Percentiles rank a stretch among this genome's conserved stretches.
phyloP scores from a whole-genome alignment of 2,329 filamentous ascomycete genomes.

The Cercospora zeae-maydis region DNA sequence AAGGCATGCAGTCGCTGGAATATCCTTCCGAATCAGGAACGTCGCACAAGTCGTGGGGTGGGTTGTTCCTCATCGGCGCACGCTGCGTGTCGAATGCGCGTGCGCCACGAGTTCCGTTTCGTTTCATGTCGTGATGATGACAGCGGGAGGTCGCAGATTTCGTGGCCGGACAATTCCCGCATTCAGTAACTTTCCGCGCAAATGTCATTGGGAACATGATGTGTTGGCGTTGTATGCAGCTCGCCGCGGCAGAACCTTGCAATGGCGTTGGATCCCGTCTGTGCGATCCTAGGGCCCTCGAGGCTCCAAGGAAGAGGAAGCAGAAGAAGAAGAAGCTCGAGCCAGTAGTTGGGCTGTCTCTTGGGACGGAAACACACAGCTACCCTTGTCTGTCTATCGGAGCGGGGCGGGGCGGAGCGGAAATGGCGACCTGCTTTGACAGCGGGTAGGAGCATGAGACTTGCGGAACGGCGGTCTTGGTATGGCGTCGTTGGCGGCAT shows the following conservation, averaged over 20 bases:
- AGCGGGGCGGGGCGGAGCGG: neutral
- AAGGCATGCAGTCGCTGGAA: too few relatives aligned
- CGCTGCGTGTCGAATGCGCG: neutral
- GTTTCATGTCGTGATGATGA: neutral
- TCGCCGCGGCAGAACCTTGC: neutral
- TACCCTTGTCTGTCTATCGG: neutral
- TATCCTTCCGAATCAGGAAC: neutral
- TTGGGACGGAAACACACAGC: slow-evolving; percentile 2
- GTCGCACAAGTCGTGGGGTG: neutral
- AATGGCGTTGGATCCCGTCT: neutral
- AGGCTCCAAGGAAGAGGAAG: too few relatives aligned
- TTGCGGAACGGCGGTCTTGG: neutral
- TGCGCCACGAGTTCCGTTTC: neutral
- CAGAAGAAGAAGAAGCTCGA: neutral
- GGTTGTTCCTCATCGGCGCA: too few relatives aligned
- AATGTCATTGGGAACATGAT: neutral
- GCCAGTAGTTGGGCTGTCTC: neutral
- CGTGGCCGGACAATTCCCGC: neutral
- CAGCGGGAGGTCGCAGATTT: slow-evolving; percentile 8
- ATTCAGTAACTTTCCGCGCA: neutral
- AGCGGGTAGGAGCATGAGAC: slow-evolving; percentile 11
- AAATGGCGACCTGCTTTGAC: slow-evolving; percentile 8
- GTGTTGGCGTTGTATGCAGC: slow-evolving; percentile 6
- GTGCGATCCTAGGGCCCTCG: slow-evolving; percentile 4
- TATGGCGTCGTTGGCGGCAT: neutral